These are phyloP conservation scores for Solanum arcanum DNA, from an alignment of 257 asterid genomes.

Conservation along the genomic window DNA sequence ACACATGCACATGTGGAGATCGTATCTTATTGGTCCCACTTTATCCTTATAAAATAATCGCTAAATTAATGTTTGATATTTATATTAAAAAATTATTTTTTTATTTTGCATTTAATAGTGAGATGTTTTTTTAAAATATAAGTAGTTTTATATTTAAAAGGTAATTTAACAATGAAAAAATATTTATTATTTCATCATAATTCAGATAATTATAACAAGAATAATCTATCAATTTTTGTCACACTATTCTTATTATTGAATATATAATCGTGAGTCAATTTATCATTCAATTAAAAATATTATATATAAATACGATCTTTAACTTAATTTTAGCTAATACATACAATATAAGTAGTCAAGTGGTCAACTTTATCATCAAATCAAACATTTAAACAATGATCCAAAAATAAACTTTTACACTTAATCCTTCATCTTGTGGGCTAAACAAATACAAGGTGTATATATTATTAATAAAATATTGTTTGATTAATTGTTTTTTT, in stretches of 20 bases:
- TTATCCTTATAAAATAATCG: no score
- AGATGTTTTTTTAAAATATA: no score
- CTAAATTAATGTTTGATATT: not conserved
- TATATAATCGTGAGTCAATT: not conserved
- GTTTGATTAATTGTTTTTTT: not conserved
- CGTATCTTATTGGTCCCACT: not conserved
- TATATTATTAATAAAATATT: no score
- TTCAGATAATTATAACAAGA: no score
- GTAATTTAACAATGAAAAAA: rapidly evolving
- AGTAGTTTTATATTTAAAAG: no score
- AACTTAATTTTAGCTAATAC: no score
- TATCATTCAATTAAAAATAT: no score
- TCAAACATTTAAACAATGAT: not conserved
- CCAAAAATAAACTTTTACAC: not conserved
- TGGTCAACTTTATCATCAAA: not conserved
- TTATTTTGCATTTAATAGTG: rapidly evolving
- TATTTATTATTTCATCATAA: no score
- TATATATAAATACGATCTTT: rapidly evolving
- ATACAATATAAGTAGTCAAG: not conserved
- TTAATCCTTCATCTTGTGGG: not conserved
- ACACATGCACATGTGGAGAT: not conserved
- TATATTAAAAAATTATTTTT: no score
- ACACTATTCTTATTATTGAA: no score
- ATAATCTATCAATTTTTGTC: not conserved
- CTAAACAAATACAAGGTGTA: not conserved